Percentiles rank a stretch among this genome's conserved stretches.
Evolutionary conservation across 148 eudicot genomes (phyloP).

Genomic region (Chenopodium formosanum): DNA sequence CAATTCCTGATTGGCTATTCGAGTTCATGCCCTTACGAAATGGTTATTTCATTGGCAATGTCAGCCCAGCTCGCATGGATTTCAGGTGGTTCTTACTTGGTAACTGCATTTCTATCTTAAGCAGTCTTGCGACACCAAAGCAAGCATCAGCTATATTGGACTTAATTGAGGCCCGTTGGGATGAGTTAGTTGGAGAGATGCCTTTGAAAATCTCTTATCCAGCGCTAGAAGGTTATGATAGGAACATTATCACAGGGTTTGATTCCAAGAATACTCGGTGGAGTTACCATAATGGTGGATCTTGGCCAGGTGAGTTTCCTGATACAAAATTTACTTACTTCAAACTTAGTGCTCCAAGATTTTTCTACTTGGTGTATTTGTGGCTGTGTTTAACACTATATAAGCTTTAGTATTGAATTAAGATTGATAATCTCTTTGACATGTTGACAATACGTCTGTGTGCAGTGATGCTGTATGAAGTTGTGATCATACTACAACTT

Average conservation of each 20-base stretch:
- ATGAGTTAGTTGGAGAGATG: constrained; percentile 65
- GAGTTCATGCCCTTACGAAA: constrained; percentile 55
- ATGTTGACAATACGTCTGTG: not conserved
- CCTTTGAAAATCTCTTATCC: constrained; percentile 67
- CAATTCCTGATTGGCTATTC: constrained; percentile 61
- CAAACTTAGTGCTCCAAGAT: not conserved
- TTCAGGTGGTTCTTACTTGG: constrained; percentile 63
- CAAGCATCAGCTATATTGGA: constrained; percentile 70
- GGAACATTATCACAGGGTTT: constrained; percentile 66
- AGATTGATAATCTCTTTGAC: not conserved
- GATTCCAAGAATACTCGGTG: constrained; percentile 73
- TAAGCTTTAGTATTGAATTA: not conserved
- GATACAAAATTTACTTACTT: not conserved
- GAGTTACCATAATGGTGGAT: constrained; percentile 83
- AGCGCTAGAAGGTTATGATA: constrained; percentile 56
- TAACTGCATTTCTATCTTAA: constrained; percentile 56
- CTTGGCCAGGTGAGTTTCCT: constrained; percentile 58
- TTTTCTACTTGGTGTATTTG: no score
- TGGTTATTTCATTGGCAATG: constrained; percentile 61
- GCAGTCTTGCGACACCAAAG: constrained; percentile 45
- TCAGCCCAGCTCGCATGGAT: constrained; percentile 74
- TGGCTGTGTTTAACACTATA: not conserved
- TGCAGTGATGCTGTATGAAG: not conserved
- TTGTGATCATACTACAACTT: not conserved
- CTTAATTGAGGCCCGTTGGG: constrained; percentile 65